phyloP scores from a whole-genome alignment of 2,329 filamentous ascomycete genomes.

The Aphanoascus verrucosus region DNA sequence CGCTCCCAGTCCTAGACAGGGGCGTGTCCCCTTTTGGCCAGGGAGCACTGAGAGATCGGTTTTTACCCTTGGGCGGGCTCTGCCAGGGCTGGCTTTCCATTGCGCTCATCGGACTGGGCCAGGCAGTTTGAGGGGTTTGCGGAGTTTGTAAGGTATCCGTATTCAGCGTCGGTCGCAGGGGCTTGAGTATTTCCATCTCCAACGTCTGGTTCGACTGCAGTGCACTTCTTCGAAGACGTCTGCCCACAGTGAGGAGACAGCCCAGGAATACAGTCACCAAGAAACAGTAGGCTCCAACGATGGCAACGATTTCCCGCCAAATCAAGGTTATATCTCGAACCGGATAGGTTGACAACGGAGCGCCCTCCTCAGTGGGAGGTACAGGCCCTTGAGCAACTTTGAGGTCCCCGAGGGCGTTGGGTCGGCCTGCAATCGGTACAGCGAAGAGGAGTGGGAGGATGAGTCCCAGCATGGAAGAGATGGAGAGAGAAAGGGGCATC shows the following conservation, averaged over 20 bases:
- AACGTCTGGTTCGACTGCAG: slow-evolving; percentile 43
- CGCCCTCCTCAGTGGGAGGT: slow-evolving; percentile 50
- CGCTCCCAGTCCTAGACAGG: slow-evolving; percentile 46
- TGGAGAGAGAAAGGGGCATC: background rate
- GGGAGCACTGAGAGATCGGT: slow-evolving; percentile 25
- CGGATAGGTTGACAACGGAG: slow-evolving; percentile 48
- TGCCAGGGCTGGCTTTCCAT: slow-evolving; percentile 21
- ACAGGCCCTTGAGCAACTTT: slow-evolving; percentile 47
- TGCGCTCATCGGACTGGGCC: slow-evolving; percentile 15
- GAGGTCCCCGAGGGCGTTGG: slow-evolving; percentile 20
- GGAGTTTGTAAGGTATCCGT: slow-evolving; percentile 26
- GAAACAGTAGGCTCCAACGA: slow-evolving; percentile 72
- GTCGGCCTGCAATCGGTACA: slow-evolving; percentile 1
- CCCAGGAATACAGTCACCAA: slow-evolving; percentile 64
- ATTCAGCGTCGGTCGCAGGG: slow-evolving; percentile 23
- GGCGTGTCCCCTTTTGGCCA: slow-evolving; percentile 31
- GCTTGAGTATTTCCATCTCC: slow-evolving; percentile 49
- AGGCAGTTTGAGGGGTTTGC: slow-evolving; percentile 22
- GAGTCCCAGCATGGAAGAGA: slow-evolving; percentile 1
- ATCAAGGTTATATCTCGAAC: slow-evolving; percentile 54
- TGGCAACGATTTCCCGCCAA: slow-evolving; percentile 70
- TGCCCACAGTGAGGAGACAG: slow-evolving; percentile 51
- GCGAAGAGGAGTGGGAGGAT: slow-evolving; percentile 4
- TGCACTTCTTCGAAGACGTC: slow-evolving; percentile 44
- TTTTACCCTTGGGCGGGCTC: slow-evolving; percentile 29